These are phyloP conservation scores for Parietaria judaica DNA, from an alignment of 306 rosid genomes.

Conservation along the genomic window DNA sequence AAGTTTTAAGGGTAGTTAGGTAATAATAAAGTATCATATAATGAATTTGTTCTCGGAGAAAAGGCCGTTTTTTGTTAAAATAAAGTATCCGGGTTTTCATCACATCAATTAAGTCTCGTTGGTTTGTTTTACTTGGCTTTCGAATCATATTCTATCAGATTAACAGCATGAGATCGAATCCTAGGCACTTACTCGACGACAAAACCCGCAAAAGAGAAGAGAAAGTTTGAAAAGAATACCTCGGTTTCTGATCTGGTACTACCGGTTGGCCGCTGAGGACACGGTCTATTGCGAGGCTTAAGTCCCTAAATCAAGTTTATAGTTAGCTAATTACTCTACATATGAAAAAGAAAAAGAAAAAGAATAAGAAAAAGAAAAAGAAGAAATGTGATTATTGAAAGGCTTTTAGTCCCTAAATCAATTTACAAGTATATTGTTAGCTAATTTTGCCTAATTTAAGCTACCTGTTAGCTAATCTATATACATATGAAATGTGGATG, in stretches of 20 bases:
- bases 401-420: slow-evolving; percentile 56
- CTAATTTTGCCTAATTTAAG: slow-evolving; percentile 27
- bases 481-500: neutral
- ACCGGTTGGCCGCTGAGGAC: slow-evolving; percentile 80
- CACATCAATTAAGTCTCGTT: too few relatives aligned
- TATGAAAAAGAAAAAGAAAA: neutral
- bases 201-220: slow-evolving; percentile 8
- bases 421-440: slow-evolving; percentile 14
- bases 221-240: slow-evolving; percentile 29
- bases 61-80: too few relatives aligned
- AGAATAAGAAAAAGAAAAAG: neutral
- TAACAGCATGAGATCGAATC: neutral
- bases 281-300: slow-evolving; percentile 73
- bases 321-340: slow-evolving; percentile 7
- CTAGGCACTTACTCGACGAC: slow-evolving; percentile 6
- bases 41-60: too few relatives aligned
- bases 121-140: too few relatives aligned
- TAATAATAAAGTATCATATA: too few relatives aligned
- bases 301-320: slow-evolving; percentile 45
- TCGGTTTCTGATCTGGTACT: slow-evolving; percentile 53
- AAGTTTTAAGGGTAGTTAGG: too few relatives aligned
- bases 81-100: too few relatives aligned
- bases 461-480: slow-evolving; percentile 14
- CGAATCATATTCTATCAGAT: neutral
- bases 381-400: slow-evolving; percentile 42